phyloP scores from a whole-genome alignment of 495 filamentous ascomycete species.

The Aspergillus avenaceus region DNA sequence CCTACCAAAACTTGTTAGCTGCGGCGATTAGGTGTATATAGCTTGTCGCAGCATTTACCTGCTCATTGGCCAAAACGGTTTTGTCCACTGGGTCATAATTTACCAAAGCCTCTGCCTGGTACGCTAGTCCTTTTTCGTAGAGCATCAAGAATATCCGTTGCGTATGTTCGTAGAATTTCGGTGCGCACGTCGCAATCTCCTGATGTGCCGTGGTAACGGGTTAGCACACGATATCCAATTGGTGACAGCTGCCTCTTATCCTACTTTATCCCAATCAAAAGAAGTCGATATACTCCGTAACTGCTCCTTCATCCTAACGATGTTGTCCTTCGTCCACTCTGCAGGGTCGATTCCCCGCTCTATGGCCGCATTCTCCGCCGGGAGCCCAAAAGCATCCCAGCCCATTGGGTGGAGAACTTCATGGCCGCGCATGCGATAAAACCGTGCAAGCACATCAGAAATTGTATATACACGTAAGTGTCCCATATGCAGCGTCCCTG shows the following conservation, averaged over 20 bases:
- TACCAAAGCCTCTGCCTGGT: conserved; percentile 73
- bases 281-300: conserved; percentile 67
- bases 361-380: conserved; percentile 92
- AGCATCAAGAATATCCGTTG: conserved; percentile 79
- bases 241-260: conserved; percentile 16
- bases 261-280: conserved; percentile 79
- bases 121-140: conserved; percentile 67
- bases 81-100: conserved; percentile 90
- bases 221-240: conserved; percentile 3
- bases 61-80: conserved; percentile 88
- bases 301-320: conserved; percentile 79
- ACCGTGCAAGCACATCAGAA: conserved; percentile 77
- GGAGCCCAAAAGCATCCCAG: conserved; percentile 90
- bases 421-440: conserved; percentile 69
- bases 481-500: conserved; percentile 83
- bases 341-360: conserved; percentile 75
- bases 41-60: conserved; percentile 31
- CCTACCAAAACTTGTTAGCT: conserved; percentile 28
- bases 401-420: conserved; percentile 84
- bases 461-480: conserved; percentile 89
- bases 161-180: conserved; percentile 83
- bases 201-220: conserved; percentile 24
- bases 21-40: not conserved
- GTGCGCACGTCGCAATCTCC: conserved; percentile 81
- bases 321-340: conserved; percentile 75